Base-by-base conservation (phyloP, 345 rosid genomes). In the Microcos paniculata region DNA sequence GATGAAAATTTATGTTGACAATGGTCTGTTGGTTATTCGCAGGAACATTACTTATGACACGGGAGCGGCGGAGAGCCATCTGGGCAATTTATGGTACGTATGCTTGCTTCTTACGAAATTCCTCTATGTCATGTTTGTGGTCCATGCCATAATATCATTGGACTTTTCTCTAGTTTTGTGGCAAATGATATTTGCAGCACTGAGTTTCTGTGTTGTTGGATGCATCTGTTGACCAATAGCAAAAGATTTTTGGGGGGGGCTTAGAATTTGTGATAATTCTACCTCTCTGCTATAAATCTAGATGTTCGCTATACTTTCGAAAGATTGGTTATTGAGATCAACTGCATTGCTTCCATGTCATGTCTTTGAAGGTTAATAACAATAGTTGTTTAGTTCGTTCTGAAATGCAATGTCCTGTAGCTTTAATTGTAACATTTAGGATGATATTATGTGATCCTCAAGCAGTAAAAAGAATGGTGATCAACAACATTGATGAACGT, bases 41-140 rank as follows among this genome's bases (percentile, higher is more conserved):
- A 87, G 90, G 90, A 24, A 87, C 90, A 18, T 68, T 87, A 28
- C 84, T 87, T 5, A 87, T 87, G 90, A 85, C 88, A 19, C 84
- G 87, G 1, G 86, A 82, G 79, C 63, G 88, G 71, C 76, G 82
- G 43, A 83, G 72, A 75, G 90, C 90, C 52, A 80, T 87, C 13
- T 87, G 90, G 90, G 88, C 90, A n/a, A 87, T 87, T 69, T 87
- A 85, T 24, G 90, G 90, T 87, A 76, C 28, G 85, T 73, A 0
- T 19, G 33, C 12, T 59, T 43, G 13, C 28, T 48, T 38, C 21
- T 56, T 21, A 4, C 4, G 4, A 23, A 31, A 52, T 51, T 56
- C n/a, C n/a, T 23, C 31, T 21, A 7, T 55, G 15, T 72, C 31
- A 55, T 31, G 52, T 26, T 38, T 72, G 65, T 57, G 65, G 35